A percentile compares a stretch with the other conserved stretches of the same genome.
These are phyloP conservation scores for Stagonosporopsis chrysanthemi DNA, from an alignment of 2,329 filamentous ascomycete species.

Conservation along the genomic window DNA sequence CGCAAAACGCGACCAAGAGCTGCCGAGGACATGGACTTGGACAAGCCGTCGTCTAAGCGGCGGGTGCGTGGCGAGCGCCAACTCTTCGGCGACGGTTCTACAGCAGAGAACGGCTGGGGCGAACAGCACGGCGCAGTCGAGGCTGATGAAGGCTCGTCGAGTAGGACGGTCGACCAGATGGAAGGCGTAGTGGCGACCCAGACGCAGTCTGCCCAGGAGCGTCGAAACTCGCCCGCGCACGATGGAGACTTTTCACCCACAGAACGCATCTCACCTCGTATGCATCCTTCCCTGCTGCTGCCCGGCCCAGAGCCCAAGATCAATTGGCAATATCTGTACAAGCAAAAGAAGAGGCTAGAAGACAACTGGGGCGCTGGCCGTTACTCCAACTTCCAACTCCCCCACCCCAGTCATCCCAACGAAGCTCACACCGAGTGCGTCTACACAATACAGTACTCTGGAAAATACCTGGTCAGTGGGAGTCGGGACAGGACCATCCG, in stretches of 20 bases:
- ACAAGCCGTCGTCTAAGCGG: conserved; percentile 62
- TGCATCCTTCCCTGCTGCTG: conserved; percentile 45
- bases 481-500: conserved; percentile 88
- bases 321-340: conserved; percentile 94
- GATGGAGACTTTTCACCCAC: conserved; percentile 16
- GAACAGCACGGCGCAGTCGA: conserved; percentile 59
- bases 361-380: conserved; percentile 88
- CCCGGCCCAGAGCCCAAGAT: conserved; percentile 64
- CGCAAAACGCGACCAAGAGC: conserved; percentile 57
- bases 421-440: conserved; percentile 93
- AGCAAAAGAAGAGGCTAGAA: conserved; percentile 83
- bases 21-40: conserved; percentile 56
- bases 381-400: conserved; percentile 87
- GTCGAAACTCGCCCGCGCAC: conserved; percentile 24
- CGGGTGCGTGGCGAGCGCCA: conserved; percentile 55
- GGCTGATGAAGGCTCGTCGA: conserved; percentile 50
- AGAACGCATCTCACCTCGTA: conserved; percentile 27
- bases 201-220: conserved; percentile 24
- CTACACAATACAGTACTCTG: conserved; percentile 90
- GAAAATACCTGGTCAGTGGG: conserved; percentile 88
- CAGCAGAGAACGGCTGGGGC: conserved; percentile 49
- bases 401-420: conserved; percentile 78
- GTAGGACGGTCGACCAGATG: conserved; percentile 47
- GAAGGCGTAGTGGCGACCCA: conserved; percentile 42
- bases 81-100: conserved; percentile 48